Evolutionary conservation across 306 rosid species (phyloP), one percentile per base, ranked within the genome.

Genomic region (Cucurbita argyrosperma): DNA sequence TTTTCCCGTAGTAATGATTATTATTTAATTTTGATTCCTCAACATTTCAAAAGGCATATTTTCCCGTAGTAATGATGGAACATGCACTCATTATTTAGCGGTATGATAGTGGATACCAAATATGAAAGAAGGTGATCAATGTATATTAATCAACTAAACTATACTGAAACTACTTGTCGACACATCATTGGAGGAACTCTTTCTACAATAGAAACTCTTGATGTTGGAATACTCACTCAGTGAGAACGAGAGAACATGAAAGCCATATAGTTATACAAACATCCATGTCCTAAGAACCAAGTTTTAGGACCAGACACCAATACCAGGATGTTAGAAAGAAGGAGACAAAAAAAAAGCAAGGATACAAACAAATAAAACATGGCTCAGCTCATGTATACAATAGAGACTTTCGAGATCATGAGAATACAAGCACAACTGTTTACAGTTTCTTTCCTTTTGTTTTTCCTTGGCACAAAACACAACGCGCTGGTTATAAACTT

Each of bases 361-460:
- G 21, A 10, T 19, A n/a, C 21, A 16, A 19, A 10, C 53, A 66
- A 43, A 66, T 54, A 66, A 46, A 68, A 47, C 73, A 23, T 6
- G 73, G 21, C 73, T 46, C 37, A 21, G 56, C 19, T 68, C 7
- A 46, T 68, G 23, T 23, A 46, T 57, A 57, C 23, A 46, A 6
- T 68, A 18, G 37, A 47, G 42, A 68, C 54, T 64, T 61, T 19
- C 12, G 56, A 21, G 56, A 21, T 4, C 40, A 67, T 23, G 54
- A 21, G 72, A 68, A 68, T 23, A 47, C 40, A 68, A 23, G 73
- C 40, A 68, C 56, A 68, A 19, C 56, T 57, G 49, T 38, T 55
- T 18, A 8, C 64, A 72, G 18, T 54, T 53, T 30, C 30, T 15
- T 53, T 55, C 51, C 72, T 85, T 82, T 78, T 86, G 83, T 80